Evolutionary conservation across 768 basidiomycete genomes (phyloP).

Genomic region (Cyathus striatus): DNA sequence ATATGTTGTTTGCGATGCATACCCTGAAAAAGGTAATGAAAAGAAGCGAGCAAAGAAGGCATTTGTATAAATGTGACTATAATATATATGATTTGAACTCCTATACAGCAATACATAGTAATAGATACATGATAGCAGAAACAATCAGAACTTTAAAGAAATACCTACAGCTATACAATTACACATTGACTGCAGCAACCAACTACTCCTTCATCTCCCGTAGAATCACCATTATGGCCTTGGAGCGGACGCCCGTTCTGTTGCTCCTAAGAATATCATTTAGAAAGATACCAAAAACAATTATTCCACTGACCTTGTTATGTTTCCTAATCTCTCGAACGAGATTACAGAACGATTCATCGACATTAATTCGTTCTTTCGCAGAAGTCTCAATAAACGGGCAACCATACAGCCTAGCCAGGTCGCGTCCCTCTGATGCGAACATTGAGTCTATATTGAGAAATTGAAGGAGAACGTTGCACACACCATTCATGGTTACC

Average conservation of each 20-base stretch:
- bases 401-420: slow-evolving; percentile 91
- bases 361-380: slow-evolving; percentile 94
- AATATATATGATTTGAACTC: too few relatives aligned
- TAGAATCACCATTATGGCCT: too few relatives aligned
- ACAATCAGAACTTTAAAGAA: too few relatives aligned
- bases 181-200: too few relatives aligned
- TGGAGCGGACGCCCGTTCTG: slow-evolving; percentile 1
- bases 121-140: too few relatives aligned
- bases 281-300: background rate
- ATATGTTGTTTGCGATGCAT: too few relatives aligned
- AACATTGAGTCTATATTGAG: background rate
- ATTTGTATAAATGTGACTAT: too few relatives aligned
- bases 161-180: too few relatives aligned
- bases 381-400: slow-evolving; percentile 96
- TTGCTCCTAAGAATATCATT: background rate
- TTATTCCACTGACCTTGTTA: slow-evolving; percentile 70
- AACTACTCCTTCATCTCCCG: too few relatives aligned
- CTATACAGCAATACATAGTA: too few relatives aligned
- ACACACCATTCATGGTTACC: slow-evolving; percentile 87
- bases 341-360: slow-evolving; percentile 90
- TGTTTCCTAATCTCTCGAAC: slow-evolving; percentile 92
- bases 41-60: too few relatives aligned
- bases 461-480: background rate
- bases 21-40: too few relatives aligned
- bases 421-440: slow-evolving; percentile 88